Evolutionary conservation across 106 monocot genomes (phyloP), one percentile per base, ranked within the genome.

Genomic region (Cymbidium sinense): DNA sequence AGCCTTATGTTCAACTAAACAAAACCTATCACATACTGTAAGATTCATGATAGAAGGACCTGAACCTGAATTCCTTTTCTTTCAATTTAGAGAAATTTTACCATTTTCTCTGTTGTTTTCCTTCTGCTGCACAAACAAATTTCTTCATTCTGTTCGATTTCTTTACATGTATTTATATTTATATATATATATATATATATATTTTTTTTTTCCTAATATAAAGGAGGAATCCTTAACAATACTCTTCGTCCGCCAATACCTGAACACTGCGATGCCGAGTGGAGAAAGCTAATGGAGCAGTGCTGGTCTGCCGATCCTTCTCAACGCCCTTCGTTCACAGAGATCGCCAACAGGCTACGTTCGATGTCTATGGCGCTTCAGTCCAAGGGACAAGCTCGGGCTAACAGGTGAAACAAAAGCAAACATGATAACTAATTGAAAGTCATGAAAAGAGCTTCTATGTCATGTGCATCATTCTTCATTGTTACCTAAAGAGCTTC

Each of bases 211-310:
- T 39, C 36, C 2, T 74, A 73, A 52, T 82, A 25, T 83, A 76
- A 50, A 96, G 96, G 93, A 72, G 96, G 96, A 67, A 93, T 96
- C 37, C 43, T 93, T 73, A 96, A 58, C 86, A 88, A 93, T 80
- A 91, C 81, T 19, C 96, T 96, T 65, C 86, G 96, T 18, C 96
- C 93, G 39, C 79, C 85, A 1, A 86, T 96, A 39, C 93, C 96
- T 3, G 82, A 88, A 7, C 65, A 55, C 0, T 93, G 93, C 47
- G 89, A 96, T 54, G 47, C 80, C 2, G 88, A 88, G 5, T 96
- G 93, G 93, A 87, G 86, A 83, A 84, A 84, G 43, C 84, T 96
- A 69, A 96, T 96, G 96, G 96, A 93, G 73, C 75, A 96, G 34
- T 96, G 93, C 64, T 96, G 96, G 96, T 91, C 88, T 12, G 77